Conservation (phyloP, 768 basidiomycete species). For the Russula sp. region DNA sequence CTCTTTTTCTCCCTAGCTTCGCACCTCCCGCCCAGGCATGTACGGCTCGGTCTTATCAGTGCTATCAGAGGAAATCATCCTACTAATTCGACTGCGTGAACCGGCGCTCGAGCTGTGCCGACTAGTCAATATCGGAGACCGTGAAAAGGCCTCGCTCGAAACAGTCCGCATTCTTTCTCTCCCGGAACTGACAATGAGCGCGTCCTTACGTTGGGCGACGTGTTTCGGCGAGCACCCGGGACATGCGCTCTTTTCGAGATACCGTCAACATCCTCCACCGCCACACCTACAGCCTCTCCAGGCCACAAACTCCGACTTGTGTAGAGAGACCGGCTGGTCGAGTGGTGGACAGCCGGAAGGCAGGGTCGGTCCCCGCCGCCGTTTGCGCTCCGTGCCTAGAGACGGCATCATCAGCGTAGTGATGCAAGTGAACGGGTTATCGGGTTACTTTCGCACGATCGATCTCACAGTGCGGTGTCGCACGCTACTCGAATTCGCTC, state of each 20-base stretch:
- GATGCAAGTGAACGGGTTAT: conserved; percentile 11
- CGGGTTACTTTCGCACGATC: conserved; percentile 9
- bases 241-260: conserved; percentile 14
- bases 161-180: conserved; percentile 16
- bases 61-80: conserved; percentile 9
- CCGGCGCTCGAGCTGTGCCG: conserved; percentile 23
- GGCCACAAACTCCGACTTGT: not conserved
- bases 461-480: conserved; percentile 19
- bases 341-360: not conserved
- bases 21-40: not conserved
- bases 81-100: conserved; percentile 18
- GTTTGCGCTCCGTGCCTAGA: conserved; percentile 12
- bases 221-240: conserved; percentile 22
- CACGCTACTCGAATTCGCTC: conserved; percentile 2
- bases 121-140: conserved; percentile 1
- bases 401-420: conserved; percentile 22
- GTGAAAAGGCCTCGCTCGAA: conserved; percentile 5
- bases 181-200: not conserved
- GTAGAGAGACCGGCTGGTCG: not conserved
- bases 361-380: not conserved
- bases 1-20: not conserved
- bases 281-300: not conserved
- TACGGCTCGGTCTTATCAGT: conserved; percentile 21
- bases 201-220: conserved; percentile 19
- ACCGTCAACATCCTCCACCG: not conserved